Evolutionary conservation across 106 monocot species (phyloP), one percentile per base, ranked within the genome.

Genomic region (Gastrodia elata): DNA sequence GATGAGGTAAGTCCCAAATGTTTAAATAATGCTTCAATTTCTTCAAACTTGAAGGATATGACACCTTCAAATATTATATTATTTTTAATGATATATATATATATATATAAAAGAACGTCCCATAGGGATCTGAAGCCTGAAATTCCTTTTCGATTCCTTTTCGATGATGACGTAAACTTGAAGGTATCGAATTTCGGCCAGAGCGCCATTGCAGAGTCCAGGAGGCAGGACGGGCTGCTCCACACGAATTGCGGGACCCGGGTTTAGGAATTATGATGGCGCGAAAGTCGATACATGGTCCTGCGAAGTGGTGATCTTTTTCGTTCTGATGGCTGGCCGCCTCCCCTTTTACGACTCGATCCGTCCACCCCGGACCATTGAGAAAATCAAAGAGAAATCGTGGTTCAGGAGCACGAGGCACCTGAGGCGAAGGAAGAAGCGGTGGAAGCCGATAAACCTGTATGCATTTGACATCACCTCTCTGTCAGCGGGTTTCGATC

Each of bases 121-220:
- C 85, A 85, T 61, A 82, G 85, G 37, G 85, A 85, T 72, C 59
- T 85, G 67, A 85, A 85, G 72, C 85, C 75, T 4, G 85, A 85
- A 49, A 85, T 82, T 27, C 82, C 82, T n/a, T n/a, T n/a, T n/a
- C n/a, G n/a, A n/a, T n/a, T n/a, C 26, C 71, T 85, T 4, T 43
- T 85, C n/a, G 85, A 85, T 71, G 82, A 82, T 15, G 68, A 76
- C 69, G 82, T 78, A 61, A 71, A 82, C 37, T 49, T 85, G 13
- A 85, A 82, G 55, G 85, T 85, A 27, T 81, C 85, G 8, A 82
- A 85, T 79, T 85, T 85, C 18, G 85, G 85, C 1, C 48, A 82
- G 24, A 78, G 82, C 30, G 85, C 85, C 22, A 65, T 81, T 67
- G 44, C 71, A 24, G 72, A 74, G 20, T 78, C 68, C n/a, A 76